Base-by-base conservation (phyloP, 441 rosid genomes). In the Aleurites moluccanus region DNA sequence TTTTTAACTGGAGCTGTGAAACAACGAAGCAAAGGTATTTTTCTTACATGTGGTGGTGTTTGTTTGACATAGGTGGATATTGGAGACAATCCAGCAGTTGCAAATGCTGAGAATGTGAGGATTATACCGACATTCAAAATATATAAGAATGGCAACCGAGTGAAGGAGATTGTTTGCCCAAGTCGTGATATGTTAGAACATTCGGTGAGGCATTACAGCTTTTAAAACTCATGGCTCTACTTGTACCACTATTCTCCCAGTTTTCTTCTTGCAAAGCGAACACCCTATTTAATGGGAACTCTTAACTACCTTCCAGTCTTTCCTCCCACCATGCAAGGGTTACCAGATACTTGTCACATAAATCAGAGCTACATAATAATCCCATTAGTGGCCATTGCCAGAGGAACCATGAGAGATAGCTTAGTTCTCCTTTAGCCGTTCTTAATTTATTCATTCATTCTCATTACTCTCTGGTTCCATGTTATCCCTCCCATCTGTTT, bases 101-200 rank as follows among this genome's bases (percentile, higher is more conserved):
- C 92, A 55, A 84, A 75, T 62, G 83, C 88, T 25, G 98, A 92
- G 88, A 90, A 89, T 33, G 97, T 92, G 84, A 90, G 90, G 75
- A 87, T 88, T 55, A 96, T 89, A 35, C 97, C 98, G 1, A 94
- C 97, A 50, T 90, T 94, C 83, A 92, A 92, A 89, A 91, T 94
- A 80, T 92, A 91, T 90, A 94, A 91, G 84, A 85, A 85, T 10
- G 93, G 97, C 27, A 83, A 64, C 79, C 88, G 94, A 33, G 90
- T 92, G 77, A 94, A 94, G 83, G 97, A 94, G 84, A 88, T 94
- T 30, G 86, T 92, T 49, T 88, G 97, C 88, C 97, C 98, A 23
- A 92, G 90, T 83, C 89, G 71, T 23, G 98, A 94, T 59, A 77
- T 92, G 80, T 82, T 94, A 85, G 97, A 92, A 80, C 91, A 90